A percentile compares a stretch with the other conserved stretches of the same genome.
These are phyloP conservation scores for Fusarium verticillioides DNA, from an alignment of 2,329 filamentous ascomycete genomes.

Conservation along the genomic window DNA sequence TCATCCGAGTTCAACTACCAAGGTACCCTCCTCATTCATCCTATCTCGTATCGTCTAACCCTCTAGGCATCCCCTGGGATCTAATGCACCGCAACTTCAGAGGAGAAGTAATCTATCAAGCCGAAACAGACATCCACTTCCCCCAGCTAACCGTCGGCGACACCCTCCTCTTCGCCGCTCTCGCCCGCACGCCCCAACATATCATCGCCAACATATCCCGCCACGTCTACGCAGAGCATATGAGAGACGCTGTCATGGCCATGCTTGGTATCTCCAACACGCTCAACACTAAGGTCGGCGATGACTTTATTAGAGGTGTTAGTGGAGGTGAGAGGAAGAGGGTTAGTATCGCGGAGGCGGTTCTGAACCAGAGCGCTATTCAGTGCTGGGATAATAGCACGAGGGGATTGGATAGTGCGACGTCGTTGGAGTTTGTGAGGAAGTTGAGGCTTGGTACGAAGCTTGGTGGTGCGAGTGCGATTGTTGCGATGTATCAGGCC, in stretches of 20 bases:
- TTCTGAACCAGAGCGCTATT: conserved; percentile 53
- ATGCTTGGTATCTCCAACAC: conserved; percentile 77
- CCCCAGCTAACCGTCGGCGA: conserved; percentile 79
- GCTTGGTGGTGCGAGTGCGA: conserved; percentile 65
- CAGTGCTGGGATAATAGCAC: conserved; percentile 80
- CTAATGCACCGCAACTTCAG: conserved; percentile 53
- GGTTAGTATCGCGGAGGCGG: conserved; percentile 52
- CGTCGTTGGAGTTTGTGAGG: conserved; percentile 72
- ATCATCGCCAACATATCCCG: conserved; percentile 59
- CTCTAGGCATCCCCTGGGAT: conserved; percentile 30
- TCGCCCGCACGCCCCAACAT: conserved; percentile 69
- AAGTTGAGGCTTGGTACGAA: conserved; percentile 69
- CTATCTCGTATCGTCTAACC: background rate
- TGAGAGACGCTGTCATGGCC: conserved; percentile 77
- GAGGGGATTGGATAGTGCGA: conserved; percentile 70
- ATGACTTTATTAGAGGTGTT: conserved; percentile 71
- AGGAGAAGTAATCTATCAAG: conserved; percentile 85
- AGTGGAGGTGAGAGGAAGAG: conserved; percentile 63
- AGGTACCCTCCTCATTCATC: conserved; percentile 50
- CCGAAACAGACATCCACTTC: conserved; percentile 83
- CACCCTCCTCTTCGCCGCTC: conserved; percentile 78
- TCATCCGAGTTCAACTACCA: conserved; percentile 82
- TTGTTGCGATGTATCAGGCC: conserved; percentile 74
- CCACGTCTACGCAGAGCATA: conserved; percentile 65
- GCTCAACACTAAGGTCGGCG: conserved; percentile 74